Conservation (phyloP, 2,329 filamentous ascomycete species). For the Escovopsis sp. region DNA sequence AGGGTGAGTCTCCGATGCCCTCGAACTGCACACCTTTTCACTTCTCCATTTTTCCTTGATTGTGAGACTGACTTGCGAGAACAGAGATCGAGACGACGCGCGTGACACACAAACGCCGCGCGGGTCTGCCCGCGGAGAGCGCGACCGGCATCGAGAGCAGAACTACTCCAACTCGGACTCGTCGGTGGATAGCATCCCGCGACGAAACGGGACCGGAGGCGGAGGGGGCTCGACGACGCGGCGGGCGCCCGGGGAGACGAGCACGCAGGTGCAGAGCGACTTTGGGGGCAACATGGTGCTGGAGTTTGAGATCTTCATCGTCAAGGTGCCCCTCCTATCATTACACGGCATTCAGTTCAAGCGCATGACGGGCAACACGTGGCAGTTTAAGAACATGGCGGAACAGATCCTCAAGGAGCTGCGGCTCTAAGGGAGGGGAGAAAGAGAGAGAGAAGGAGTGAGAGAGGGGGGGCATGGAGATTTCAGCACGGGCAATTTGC, state of each 20-base stretch:
- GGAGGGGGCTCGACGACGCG: slow-evolving; percentile 25
- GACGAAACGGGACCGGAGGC: slow-evolving; percentile 28
- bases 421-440: slow-evolving; percentile 57
- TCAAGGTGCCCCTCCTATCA: slow-evolving; percentile 87
- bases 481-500: not conserved
- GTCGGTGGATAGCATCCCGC: slow-evolving; percentile 58
- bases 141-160: slow-evolving; percentile 34
- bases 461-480: not conserved
- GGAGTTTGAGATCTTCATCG: slow-evolving; percentile 90
- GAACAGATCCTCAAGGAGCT: slow-evolving; percentile 85
- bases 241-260: slow-evolving; percentile 67
- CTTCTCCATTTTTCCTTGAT: slow-evolving; percentile 15
- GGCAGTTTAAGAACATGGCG: slow-evolving; percentile 98
- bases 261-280: slow-evolving; percentile 81
- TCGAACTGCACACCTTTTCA: no score
- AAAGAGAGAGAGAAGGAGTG: no score
- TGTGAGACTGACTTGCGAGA: slow-evolving; percentile 41
- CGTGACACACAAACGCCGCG: slow-evolving; percentile 37
- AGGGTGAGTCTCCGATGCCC: slow-evolving; percentile 36
- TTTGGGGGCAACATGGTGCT: slow-evolving; percentile 71
- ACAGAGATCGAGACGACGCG: slow-evolving; percentile 57
- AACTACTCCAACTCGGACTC: slow-evolving; percentile 80
- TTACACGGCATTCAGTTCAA: slow-evolving; percentile 97
- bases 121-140: slow-evolving; percentile 28
- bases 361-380: slow-evolving; percentile 85